These are phyloP conservation scores for Prunus salicina DNA, from an alignment of 306 rosid species.

Conservation along the genomic window DNA sequence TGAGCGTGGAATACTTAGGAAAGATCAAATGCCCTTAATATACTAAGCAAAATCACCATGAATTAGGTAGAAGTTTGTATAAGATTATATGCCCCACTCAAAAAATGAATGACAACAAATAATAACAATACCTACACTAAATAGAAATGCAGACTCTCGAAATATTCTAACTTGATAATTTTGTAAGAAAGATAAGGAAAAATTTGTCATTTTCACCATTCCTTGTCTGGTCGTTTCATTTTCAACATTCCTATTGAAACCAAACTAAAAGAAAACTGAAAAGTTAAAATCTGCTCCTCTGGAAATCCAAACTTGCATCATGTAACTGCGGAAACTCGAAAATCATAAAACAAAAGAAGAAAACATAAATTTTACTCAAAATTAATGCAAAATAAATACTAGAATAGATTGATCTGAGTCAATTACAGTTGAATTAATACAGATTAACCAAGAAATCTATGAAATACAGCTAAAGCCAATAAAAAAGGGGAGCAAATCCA, in stretches of 20 bases:
- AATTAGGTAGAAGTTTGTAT: background rate
- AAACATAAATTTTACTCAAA: background rate
- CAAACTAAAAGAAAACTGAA: background rate
- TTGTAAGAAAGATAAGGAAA: background rate
- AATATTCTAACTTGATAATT: background rate
- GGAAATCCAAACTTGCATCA: background rate
- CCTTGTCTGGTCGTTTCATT: background rate
- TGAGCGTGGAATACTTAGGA: background rate
- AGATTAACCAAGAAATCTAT: background rate
- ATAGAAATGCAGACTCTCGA: background rate
- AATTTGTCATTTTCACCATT: background rate
- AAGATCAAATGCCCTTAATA: background rate
- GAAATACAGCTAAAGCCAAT: constrained; percentile 22
- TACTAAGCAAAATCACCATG: background rate
- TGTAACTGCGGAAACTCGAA: background rate
- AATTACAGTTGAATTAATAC: background rate
- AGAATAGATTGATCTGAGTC: background rate
- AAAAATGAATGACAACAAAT: background rate
- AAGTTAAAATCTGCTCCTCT: background rate
- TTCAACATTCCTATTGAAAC: background rate
- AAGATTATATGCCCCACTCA: background rate
- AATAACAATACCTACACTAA: background rate
- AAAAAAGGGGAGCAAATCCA: constrained; percentile 25
- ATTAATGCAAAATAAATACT: background rate
- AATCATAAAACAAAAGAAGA: background rate